Conservation (phyloP, 306 rosid genomes). For the Sphenostylis stenocarpa region DNA sequence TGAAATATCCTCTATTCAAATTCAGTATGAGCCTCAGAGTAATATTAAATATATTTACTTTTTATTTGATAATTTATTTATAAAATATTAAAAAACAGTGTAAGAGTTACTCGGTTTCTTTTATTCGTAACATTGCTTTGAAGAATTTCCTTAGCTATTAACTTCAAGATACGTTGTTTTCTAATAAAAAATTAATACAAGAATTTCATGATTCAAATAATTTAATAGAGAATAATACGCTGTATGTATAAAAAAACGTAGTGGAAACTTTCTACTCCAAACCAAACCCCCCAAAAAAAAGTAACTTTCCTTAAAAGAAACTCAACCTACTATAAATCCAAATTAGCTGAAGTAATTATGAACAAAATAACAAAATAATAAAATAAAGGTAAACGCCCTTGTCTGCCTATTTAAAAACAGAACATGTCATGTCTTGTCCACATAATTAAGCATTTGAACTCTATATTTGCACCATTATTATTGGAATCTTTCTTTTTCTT, state of each 20-base stretch:
- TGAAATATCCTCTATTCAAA: neutral
- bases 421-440: neutral
- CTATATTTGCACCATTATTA: neutral
- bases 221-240: no score
- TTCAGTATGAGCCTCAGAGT: neutral
- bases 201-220: no score
- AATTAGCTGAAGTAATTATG: neutral
- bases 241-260: no score
- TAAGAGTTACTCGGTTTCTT: no score
- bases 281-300: neutral
- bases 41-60: no score
- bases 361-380: constrained; percentile 3
- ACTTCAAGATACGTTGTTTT: no score
- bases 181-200: no score
- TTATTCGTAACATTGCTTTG: no score
- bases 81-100: no score
- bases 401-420: neutral
- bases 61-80: no score
- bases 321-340: neutral
- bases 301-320: neutral
- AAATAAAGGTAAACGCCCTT: neutral
- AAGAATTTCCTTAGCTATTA: no score
- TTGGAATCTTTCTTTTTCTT: neutral
- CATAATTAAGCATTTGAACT: constrained; percentile 2
- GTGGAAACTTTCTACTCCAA: neutral